Base-by-base conservation (phyloP, 2,329 filamentous ascomycete genomes). In the Cryoendolithus antarcticus region DNA sequence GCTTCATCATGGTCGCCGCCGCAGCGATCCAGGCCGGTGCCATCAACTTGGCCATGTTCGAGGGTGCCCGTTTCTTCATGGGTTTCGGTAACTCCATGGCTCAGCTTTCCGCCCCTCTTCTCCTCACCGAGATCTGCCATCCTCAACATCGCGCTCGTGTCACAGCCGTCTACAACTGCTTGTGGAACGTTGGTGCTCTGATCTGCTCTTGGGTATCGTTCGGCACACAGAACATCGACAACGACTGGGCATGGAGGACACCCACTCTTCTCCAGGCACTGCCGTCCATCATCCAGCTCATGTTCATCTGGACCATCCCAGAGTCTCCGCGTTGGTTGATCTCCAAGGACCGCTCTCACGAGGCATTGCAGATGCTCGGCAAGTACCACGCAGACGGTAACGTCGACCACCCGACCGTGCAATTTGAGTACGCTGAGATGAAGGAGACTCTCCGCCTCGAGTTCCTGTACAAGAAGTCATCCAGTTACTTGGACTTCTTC, bases 361-460 rank as follows among this genome's bases (percentile, higher is more conserved):
- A 59, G 33, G 54, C 56, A 15, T 38, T 55, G 1, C 19, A 43
- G 2, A 54, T 61, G 13, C 44, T 67, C 0, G 56, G 57, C 12
- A 62, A 61, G 30, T 67, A 64, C 44, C 66, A 70, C 38, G 61
- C 59, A 6, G 60, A 64, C 42, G 66, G 65, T 4, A 59, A 69
- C 39, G 47, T 48, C 1, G 54, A 63, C 28, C 73, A 69, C 1
- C 57, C 66, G 9, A 65, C 77, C 9, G 72, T 77, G 19, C 64
- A 67, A 37, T 72, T 71, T 6, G 76, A 80, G 50, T 71, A 77
- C 49, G 66, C 66, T 13, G 72, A 80, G 53, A 80, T 80, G 46
- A 62, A 69, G 36, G 64, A 67, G 3, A 73, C 74, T 0, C 70
- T 77, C 48, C 63, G 65, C 24, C 49, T 73, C 1, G 73, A 77